A percentile compares a stretch with the other conserved stretches of the same genome.
These are phyloP conservation scores for Chenopodium album DNA, from an alignment of 148 eudicot genomes.

Conservation along the genomic window DNA sequence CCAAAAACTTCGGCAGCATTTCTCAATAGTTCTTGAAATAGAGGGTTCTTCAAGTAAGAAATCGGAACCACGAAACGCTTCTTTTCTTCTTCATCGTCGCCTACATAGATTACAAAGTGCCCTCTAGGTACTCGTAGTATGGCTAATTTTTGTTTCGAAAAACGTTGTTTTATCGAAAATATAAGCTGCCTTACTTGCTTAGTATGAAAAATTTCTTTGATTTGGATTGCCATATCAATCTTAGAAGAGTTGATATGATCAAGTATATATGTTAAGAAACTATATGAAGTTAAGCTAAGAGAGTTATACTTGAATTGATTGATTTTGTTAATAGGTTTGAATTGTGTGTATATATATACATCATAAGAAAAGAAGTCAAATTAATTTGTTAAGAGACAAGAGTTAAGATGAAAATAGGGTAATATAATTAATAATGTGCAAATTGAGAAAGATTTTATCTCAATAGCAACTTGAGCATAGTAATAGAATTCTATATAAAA, in stretches of 20 bases:
- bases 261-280: not conserved
- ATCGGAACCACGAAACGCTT: conserved; percentile 42
- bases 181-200: conserved; percentile 10
- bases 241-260: not conserved
- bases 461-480: not conserved
- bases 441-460: not conserved
- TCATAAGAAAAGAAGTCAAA: not conserved
- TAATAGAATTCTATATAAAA: not conserved
- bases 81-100: conserved; percentile 22
- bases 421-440: conserved; percentile 1
- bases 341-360: not conserved
- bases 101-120: conserved; percentile 47
- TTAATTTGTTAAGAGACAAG: not conserved
- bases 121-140: conserved; percentile 34
- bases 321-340: not conserved
- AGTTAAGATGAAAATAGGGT: not conserved
- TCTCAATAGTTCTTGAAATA: conserved; percentile 35
- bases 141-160: not conserved
- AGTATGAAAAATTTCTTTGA: not conserved
- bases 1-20: conserved; percentile 47
- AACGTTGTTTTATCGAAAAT: conserved; percentile 2
- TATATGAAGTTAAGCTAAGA: not conserved
- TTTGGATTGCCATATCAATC: not conserved
- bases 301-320: not conserved
- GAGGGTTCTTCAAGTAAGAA: conserved; percentile 39